These are phyloP conservation scores for Colletotrichum sp. DNA, from an alignment of 2,329 filamentous ascomycete species.

Conservation along the genomic window DNA sequence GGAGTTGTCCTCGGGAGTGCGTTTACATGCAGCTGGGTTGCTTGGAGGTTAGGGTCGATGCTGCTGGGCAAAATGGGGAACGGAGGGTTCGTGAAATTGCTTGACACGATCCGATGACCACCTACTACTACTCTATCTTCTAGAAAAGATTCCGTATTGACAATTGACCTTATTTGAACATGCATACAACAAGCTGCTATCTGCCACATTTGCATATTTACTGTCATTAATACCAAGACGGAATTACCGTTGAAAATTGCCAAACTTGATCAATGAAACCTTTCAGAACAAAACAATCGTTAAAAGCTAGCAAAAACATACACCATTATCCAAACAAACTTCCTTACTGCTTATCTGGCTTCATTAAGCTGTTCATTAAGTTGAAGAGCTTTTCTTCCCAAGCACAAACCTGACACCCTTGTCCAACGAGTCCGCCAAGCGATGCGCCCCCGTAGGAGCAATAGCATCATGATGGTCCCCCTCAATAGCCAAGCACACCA, in stretches of 20 bases:
- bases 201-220: rapidly evolving
- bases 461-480: not conserved
- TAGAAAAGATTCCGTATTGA: too few relatives aligned
- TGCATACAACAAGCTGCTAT: too few relatives aligned
- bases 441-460: not conserved
- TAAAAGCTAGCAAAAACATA: not conserved
- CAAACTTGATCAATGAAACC: not conserved
- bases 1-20: not conserved
- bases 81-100: too few relatives aligned
- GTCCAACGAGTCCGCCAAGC: not conserved
- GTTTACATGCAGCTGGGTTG: not conserved
- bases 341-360: not conserved
- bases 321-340: not conserved
- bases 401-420: not conserved
- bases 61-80: not conserved
- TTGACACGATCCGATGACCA: too few relatives aligned
- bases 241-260: not conserved
- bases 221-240: too few relatives aligned
- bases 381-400: not conserved
- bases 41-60: not conserved
- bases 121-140: rapidly evolving
- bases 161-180: too few relatives aligned
- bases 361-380: not conserved
- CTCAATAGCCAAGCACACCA: not conserved
- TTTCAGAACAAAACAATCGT: not conserved